Evolutionary conservation across 345 rosid genomes (phyloP).

Genomic region (Camelina sativa): DNA sequence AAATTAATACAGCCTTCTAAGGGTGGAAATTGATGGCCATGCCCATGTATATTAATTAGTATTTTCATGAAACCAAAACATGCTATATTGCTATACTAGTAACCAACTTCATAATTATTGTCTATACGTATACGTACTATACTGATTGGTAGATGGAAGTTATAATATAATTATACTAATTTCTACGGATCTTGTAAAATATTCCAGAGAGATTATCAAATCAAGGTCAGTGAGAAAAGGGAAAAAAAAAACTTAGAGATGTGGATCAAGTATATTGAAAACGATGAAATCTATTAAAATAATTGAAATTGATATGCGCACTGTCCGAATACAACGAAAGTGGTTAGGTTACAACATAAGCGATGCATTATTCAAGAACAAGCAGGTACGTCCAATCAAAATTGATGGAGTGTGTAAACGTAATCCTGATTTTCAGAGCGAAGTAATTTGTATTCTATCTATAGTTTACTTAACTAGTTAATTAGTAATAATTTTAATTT

Average conservation of each 20-base stretch:
- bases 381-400: conserved; percentile 22
- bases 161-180: neutral
- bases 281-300: conserved; percentile 15
- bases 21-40: neutral
- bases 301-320: conserved; percentile 1
- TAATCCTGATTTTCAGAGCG: conserved; percentile 23
- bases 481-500: neutral
- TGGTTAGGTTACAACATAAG: conserved; percentile 35
- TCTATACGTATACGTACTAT: neutral
- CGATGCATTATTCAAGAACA: conserved; percentile 21
- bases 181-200: conserved; percentile 9
- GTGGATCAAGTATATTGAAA: conserved; percentile 29
- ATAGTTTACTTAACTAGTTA: neutral
- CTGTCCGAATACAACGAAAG: conserved; percentile 41
- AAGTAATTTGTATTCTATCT: neutral
- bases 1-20: neutral
- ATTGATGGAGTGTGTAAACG: conserved; percentile 12
- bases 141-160: neutral
- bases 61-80: conserved; percentile 1
- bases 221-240: conserved; percentile 27
- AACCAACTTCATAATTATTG: neutral
- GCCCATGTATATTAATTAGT: neutral
- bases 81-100: neutral
- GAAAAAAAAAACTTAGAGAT: conserved; percentile 20
- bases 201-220: conserved; percentile 26